These are phyloP conservation scores for Teratosphaeria destructans DNA, from an alignment of 2,329 filamentous ascomycete species.

Conservation along the genomic window DNA sequence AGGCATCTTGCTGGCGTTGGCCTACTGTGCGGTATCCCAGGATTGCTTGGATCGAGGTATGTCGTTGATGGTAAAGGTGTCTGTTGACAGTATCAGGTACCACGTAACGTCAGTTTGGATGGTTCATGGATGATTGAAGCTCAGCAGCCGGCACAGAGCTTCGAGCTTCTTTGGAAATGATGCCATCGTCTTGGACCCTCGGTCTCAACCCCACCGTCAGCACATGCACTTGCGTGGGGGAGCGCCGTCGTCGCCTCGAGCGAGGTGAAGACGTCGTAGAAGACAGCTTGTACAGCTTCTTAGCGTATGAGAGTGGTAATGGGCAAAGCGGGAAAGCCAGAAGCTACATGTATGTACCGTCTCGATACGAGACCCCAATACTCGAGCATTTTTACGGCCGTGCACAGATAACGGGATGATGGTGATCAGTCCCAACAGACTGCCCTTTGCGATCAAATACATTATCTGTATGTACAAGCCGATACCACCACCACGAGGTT, in stretches of 20 bases:
- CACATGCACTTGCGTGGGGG: neutral
- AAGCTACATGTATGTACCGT: too few relatives aligned
- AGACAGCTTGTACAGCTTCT: too few relatives aligned
- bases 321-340: too few relatives aligned
- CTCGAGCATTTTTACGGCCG: too few relatives aligned
- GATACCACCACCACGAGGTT: too few relatives aligned
- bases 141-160: neutral
- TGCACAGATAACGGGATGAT: too few relatives aligned
- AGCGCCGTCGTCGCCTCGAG: neutral
- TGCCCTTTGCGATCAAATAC: too few relatives aligned
- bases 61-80: neutral
- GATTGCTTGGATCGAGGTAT: neutral
- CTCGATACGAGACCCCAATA: too few relatives aligned
- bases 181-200: neutral
- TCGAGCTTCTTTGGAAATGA: neutral
- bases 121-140: neutral
- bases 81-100: neutral
- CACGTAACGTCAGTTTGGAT: neutral
- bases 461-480: too few relatives aligned
- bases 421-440: too few relatives aligned
- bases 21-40: neutral
- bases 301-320: too few relatives aligned
- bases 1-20: constrained; percentile 24
- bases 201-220: neutral
- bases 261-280: too few relatives aligned